phyloP scores from a whole-genome alignment of 306 rosid genomes.

The Trifolium subterraneum region DNA sequence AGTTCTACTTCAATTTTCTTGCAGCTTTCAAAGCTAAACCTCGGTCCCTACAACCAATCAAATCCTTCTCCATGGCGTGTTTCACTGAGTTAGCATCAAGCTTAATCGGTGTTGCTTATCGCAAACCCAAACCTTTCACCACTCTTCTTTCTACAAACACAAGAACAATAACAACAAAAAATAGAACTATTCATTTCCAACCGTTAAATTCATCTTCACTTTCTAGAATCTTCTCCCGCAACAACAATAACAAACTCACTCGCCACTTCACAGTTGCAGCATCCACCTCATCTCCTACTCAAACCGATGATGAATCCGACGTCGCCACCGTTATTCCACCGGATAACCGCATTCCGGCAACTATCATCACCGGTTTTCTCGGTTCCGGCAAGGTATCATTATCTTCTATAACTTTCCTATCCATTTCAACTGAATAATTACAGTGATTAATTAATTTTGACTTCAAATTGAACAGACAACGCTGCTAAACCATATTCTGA shows the following conservation, averaged over 20 bases:
- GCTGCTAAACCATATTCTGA: conserved; percentile 85
- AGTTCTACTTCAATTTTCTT: background rate
- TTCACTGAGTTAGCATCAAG: conserved; percentile 60
- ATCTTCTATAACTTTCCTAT: background rate
- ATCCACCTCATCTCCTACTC: conserved; percentile 61
- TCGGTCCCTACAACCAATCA: background rate
- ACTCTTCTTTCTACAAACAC: conserved; percentile 37
- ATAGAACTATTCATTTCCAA: conserved; percentile 11
- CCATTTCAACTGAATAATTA: background rate
- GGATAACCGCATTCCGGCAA: conserved; percentile 84
- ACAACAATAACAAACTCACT: conserved; percentile 12
- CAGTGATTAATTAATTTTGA: conserved; percentile 12
- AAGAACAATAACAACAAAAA: background rate
- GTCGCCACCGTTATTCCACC: conserved; percentile 68
- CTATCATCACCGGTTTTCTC: conserved; percentile 90
- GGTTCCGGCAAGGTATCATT: conserved; percentile 88
- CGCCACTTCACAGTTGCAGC: conserved; percentile 64
- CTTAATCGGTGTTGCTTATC: conserved; percentile 51
- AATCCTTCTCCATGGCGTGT: conserved; percentile 56
- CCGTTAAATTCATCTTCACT: conserved; percentile 36
- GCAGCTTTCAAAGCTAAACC: conserved; percentile 25
- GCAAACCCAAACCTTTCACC: conserved; percentile 46
- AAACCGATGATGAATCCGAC: conserved; percentile 49
- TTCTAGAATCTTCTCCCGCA: conserved; percentile 26
- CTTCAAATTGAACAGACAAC: conserved; percentile 73